Evolutionary conservation across 805 yeast genomes (phyloP).

Genomic region (Sungouiella blattae): DNA sequence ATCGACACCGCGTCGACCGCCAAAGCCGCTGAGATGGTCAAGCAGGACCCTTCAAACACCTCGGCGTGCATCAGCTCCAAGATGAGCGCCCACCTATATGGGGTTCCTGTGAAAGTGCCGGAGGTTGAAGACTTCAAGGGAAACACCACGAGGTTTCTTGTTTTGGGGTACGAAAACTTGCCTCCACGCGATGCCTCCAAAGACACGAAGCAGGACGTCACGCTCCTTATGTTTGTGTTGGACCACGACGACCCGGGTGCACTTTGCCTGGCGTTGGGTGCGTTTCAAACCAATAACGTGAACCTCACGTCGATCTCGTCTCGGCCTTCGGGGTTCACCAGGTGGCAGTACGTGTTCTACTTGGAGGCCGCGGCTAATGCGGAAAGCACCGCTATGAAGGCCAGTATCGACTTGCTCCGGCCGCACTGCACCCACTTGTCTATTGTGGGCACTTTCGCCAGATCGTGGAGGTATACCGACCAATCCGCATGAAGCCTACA

Average conservation of each 20-base stretch:
- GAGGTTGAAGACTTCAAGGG: constrained; percentile 69
- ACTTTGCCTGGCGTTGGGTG: constrained; percentile 58
- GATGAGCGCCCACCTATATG: constrained; percentile 13
- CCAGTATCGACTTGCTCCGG: constrained; percentile 42
- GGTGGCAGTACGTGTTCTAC: constrained; percentile 84
- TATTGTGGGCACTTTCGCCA: constrained; percentile 56
- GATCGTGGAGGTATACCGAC: constrained; percentile 42
- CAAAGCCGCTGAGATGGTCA: constrained; percentile 70
- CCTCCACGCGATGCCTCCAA: constrained; percentile 6
- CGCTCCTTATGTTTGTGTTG: constrained; percentile 64
- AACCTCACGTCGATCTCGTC: constrained; percentile 73
- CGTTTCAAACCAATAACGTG: constrained; percentile 52
- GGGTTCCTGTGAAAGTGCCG: constrained; percentile 7
- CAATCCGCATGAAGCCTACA: too few species aligned
- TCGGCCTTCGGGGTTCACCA: constrained; percentile 62
- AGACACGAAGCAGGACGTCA: constrained; percentile 23
- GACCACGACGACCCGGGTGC: constrained; percentile 69
- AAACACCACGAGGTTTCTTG: constrained; percentile 84
- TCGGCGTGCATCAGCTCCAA: constrained; percentile 36
- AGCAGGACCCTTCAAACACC: constrained; percentile 27
- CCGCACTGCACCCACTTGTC: constrained; percentile 47
- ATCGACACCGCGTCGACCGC: constrained; percentile 80
- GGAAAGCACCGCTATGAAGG: constrained; percentile 22
- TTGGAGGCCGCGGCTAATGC: constrained; percentile 58
- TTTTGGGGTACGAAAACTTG: constrained; percentile 42